Conservation (phyloP, 306 rosid genomes). For the Datisca glomerata region DNA sequence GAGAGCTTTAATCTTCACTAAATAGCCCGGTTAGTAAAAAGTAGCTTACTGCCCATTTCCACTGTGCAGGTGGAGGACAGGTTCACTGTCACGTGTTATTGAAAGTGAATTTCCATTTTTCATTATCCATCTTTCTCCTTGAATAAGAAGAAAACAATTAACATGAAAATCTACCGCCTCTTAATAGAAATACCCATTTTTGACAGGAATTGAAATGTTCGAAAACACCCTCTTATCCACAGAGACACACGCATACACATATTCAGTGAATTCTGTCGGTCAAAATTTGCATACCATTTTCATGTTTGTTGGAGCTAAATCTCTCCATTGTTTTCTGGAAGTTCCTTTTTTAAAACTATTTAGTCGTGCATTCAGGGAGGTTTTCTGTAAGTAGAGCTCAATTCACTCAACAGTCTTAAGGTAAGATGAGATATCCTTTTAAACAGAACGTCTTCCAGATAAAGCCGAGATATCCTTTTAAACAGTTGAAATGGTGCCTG, state of each 20-base stretch:
- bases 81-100: slow-evolving; percentile 25
- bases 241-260: no score
- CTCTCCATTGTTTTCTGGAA: background rate
- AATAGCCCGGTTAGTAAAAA: slow-evolving; percentile 13
- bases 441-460: no score
- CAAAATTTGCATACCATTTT: background rate
- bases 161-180: background rate
- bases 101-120: slow-evolving; percentile 17
- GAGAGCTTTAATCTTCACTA: slow-evolving; percentile 3
- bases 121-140: slow-evolving; percentile 4
- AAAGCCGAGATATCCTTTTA: no score
- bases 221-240: no score
- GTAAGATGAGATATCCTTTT: no score
- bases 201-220: background rate
- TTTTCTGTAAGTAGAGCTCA: no score
- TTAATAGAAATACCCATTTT: background rate
- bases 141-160: slow-evolving; percentile 2
- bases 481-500: no score
- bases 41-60: slow-evolving; percentile 28
- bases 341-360: background rate
- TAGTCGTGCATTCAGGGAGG: no score
- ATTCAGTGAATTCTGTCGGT: no score
- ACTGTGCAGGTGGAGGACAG: slow-evolving; percentile 33
- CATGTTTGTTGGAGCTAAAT: background rate
- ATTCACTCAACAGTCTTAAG: no score